These are phyloP conservation scores for Axilococcus clingmanii DNA, from an alignment of 139 green algal species.

Conservation along the genomic window DNA sequence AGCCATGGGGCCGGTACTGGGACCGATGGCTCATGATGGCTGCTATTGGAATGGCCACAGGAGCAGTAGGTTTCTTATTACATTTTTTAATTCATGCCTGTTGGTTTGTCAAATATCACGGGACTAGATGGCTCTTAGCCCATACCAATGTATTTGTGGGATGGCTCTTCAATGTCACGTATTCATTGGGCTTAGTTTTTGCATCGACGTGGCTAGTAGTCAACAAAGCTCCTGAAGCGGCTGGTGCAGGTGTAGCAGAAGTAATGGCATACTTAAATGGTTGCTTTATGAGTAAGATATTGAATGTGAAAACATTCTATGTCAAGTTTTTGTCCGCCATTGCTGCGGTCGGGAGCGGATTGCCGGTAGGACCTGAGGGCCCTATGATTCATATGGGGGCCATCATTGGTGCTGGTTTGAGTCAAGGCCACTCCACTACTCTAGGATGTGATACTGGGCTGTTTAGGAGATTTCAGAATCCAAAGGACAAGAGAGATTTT, in stretches of 20 bases:
- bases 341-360: slow-evolving; percentile 56
- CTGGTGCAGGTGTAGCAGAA: slow-evolving; percentile 63
- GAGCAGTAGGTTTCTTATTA: slow-evolving; percentile 59
- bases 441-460: slow-evolving; percentile 52
- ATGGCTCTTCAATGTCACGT: slow-evolving; percentile 71
- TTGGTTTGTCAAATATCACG: slow-evolving; percentile 54
- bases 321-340: slow-evolving; percentile 74
- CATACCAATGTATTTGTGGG: slow-evolving; percentile 43
- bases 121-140: slow-evolving; percentile 41
- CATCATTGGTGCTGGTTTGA: slow-evolving; percentile 41
- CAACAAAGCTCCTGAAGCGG: slow-evolving; percentile 53
- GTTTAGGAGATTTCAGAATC: slow-evolving; percentile 76
- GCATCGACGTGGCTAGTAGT: slow-evolving; percentile 60
- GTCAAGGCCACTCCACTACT: slow-evolving; percentile 74
- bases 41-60: slow-evolving; percentile 58
- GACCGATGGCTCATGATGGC: slow-evolving; percentile 87
- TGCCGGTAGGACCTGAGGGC: slow-evolving; percentile 80
- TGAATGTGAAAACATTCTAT: slow-evolving; percentile 71
- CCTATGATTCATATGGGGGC: slow-evolving; percentile 86
- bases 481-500: slow-evolving; percentile 85
- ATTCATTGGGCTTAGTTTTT: slow-evolving; percentile 51
- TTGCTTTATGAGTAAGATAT: slow-evolving; percentile 62
- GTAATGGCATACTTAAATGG: slow-evolving; percentile 88
- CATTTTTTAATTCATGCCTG: slow-evolving; percentile 56
- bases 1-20: slow-evolving; percentile 50